Conservation (phyloP, 2,329 filamentous ascomycete species). For the Thielaviopsis cerberus region DNA sequence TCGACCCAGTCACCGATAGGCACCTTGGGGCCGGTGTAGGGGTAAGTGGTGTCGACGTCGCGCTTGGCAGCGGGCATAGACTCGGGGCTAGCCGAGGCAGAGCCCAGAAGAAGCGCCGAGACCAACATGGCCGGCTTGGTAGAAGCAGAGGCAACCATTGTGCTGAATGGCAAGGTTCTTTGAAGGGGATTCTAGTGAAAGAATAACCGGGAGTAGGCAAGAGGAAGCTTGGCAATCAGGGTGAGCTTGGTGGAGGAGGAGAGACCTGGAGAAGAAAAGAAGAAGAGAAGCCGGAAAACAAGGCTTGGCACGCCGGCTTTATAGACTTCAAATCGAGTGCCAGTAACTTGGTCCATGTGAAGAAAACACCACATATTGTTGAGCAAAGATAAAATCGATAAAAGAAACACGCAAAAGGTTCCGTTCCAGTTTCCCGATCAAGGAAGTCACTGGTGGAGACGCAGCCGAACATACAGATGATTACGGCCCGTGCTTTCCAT, state of each 20-base stretch:
- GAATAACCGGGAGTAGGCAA: background rate
- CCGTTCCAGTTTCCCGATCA: background rate
- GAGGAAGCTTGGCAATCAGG: background rate
- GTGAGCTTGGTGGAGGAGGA: background rate
- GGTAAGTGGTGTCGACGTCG: constrained; percentile 24
- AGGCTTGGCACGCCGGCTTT: background rate
- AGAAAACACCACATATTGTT: too few relatives aligned
- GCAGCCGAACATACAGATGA: background rate
- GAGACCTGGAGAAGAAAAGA: background rate
- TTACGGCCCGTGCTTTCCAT: background rate
- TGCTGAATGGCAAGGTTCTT: background rate
- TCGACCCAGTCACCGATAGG: constrained; percentile 34
- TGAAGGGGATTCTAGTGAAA: background rate
- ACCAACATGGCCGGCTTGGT: background rate
- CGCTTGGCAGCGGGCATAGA: constrained; percentile 11
- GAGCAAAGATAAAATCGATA: background rate
- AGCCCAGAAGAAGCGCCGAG: background rate
- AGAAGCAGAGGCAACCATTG: background rate
- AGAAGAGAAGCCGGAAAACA: background rate
- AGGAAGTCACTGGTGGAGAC: background rate
- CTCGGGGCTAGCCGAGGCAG: background rate
- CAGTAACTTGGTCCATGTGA: too few relatives aligned
- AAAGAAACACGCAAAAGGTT: background rate
- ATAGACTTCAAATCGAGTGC: background rate
- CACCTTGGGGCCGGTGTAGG: constrained; percentile 29